phyloP scores from a whole-genome alignment of 1,284 basidiomycete species.

The Pyrrhoderma noxium region DNA sequence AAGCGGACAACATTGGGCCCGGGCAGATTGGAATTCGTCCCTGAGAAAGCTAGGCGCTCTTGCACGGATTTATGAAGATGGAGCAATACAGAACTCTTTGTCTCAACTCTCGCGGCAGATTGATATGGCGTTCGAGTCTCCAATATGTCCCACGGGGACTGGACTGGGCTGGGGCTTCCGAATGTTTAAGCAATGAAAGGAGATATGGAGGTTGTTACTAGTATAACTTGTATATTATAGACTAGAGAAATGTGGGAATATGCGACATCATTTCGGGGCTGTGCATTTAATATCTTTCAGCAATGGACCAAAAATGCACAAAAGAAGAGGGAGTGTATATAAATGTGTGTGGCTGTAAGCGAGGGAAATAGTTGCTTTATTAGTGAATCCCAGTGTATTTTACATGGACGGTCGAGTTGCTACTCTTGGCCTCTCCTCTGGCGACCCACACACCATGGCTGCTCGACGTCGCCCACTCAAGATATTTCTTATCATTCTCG shows the following conservation, averaged over 20 bases:
- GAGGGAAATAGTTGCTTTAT: too few species aligned
- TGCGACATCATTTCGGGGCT: not conserved
- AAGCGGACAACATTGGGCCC: conserved; percentile 63
- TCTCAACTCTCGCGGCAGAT: conserved; percentile 41
- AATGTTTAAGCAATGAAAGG: too few species aligned
- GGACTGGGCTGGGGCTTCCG: not conserved
- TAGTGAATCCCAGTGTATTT: too few species aligned
- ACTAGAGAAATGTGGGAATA: not conserved
- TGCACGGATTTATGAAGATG: conserved; percentile 45
- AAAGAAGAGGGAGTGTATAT: too few species aligned
- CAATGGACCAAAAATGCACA: too few species aligned
- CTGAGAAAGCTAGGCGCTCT: conserved; percentile 40
- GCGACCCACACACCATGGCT: conserved; percentile 16
- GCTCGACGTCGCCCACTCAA: conserved; percentile 54
- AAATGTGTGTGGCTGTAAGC: too few species aligned
- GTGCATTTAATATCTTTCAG: too few species aligned
- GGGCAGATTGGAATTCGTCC: conserved; percentile 52
- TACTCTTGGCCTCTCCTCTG: not conserved
- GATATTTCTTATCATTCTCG: conserved; percentile 70
- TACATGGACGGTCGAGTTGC: too few species aligned
- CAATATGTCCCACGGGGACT: conserved; percentile 39
- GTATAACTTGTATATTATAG: not conserved
- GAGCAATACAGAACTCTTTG: conserved; percentile 42
- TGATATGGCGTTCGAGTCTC: conserved; percentile 39
- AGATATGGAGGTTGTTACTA: too few species aligned